Conservation (phyloP, 2,329 filamentous ascomycete genomes). For the Cercospora zeina region DNA sequence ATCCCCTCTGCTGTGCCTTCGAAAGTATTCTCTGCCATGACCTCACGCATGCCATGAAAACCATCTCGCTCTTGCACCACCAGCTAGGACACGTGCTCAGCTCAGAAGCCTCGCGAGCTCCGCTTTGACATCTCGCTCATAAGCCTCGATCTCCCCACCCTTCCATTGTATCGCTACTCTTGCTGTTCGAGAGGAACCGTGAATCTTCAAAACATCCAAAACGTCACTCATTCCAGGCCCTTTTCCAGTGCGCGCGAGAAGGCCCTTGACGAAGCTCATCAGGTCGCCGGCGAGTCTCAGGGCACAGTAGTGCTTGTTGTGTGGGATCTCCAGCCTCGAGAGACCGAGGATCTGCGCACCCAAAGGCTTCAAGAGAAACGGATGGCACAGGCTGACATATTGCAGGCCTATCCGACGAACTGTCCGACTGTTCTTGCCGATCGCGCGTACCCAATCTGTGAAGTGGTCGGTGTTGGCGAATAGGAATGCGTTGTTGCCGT, state of each 20-base stretch:
- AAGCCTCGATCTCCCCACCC: background rate
- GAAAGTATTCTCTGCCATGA: too few relatives aligned
- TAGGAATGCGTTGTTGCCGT: constrained; percentile 1
- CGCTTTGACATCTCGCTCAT: background rate
- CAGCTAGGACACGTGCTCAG: background rate
- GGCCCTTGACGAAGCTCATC: background rate
- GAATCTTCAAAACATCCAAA: background rate
- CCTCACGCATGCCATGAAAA: background rate
- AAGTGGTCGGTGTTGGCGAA: constrained; percentile 4
- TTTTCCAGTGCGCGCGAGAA: background rate
- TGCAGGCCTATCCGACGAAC: background rate
- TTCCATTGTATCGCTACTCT: background rate
- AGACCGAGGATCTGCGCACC: background rate
- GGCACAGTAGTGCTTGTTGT: background rate
- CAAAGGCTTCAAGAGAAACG: background rate
- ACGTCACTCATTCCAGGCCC: background rate
- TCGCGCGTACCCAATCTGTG: background rate
- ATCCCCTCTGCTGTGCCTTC: background rate
- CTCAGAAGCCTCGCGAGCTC: background rate
- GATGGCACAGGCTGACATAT: constrained; percentile 6
- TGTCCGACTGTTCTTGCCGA: background rate
- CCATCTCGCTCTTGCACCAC: background rate
- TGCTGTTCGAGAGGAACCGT: background rate
- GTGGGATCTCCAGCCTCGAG: background rate
- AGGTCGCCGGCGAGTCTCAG: background rate